Conservation (phyloP, 805 yeast species). For the Candida golubevii region DNA sequence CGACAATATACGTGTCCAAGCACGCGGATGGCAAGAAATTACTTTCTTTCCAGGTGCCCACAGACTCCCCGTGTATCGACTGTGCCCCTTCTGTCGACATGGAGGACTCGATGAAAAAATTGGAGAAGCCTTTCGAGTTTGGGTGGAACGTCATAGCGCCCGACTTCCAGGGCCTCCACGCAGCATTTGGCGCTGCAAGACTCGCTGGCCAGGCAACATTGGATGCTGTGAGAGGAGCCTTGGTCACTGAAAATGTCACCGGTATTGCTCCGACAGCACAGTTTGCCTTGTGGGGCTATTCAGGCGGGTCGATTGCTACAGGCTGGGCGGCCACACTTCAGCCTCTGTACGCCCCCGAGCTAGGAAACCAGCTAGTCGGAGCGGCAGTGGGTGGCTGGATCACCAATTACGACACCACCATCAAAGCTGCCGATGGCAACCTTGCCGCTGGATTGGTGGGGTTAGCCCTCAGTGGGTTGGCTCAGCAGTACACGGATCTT, state of each 20-base stretch:
- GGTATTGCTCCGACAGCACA: conserved; percentile 19
- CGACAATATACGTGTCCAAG: conserved; percentile 20
- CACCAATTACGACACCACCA: conserved; percentile 29
- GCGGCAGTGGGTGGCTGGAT: conserved; percentile 37
- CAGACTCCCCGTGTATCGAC: conserved; percentile 19
- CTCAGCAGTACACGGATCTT: conserved; percentile 30
- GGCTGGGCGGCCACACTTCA: conserved; percentile 39
- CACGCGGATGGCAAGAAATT: conserved; percentile 18
- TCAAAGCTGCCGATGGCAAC: conserved; percentile 23
- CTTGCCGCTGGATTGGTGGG: conserved; percentile 29
- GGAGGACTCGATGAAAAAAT: conserved; percentile 14
- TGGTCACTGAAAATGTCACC: conserved; percentile 17
- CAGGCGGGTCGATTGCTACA: conserved; percentile 36
- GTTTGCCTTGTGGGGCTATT: conserved; percentile 32
- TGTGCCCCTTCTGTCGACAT: conserved; percentile 22
- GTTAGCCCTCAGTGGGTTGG: conserved; percentile 27
- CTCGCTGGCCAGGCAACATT: conserved; percentile 30
- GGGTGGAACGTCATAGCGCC: conserved; percentile 36
- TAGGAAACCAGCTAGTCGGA: conserved; percentile 21
- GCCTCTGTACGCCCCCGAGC: conserved; percentile 36
- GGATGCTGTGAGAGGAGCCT: conserved; percentile 29
- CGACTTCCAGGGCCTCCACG: conserved; percentile 33
- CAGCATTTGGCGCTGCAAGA: conserved; percentile 31
- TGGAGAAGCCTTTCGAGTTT: conserved; percentile 14
- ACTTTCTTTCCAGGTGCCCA: conserved; percentile 19